Base-by-base conservation (phyloP, 2,329 filamentous ascomycete species). In the Penicillium occitanis region DNA sequence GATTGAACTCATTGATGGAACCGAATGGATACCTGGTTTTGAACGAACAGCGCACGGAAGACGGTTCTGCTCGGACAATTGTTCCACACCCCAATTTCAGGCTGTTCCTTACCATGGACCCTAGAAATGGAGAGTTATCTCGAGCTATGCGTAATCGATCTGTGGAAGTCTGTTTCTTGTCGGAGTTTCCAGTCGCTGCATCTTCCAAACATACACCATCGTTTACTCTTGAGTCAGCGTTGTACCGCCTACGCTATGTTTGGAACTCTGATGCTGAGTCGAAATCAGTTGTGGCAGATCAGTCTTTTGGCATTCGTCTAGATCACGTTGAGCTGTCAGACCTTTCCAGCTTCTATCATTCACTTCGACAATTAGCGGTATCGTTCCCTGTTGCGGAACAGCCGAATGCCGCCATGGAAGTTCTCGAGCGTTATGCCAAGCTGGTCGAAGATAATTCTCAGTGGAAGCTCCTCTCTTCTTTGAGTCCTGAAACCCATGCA, bases 111-210 rank as follows among this genome's bases (percentile, higher is more conserved):
- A 98, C 94, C 0, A 91, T 96, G 82, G 94, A 99, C 76, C 89
- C 95, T 55, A 88, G 90, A 60, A 91, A 97, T 76, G 96, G 95
- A 19, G 95, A 99, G 77, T 83, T 99, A 8, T 99, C 95, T 3
- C 87, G 95, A 69, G 95, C 95, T 0, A 99, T 99, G 95, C 86
- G 96, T 66, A 99, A 99, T 78, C 88, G 95, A 76, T 93, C 93
- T 59, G 85, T 97, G 30, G 96, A 99, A 78, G 90, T 99, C 10
- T 95, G 89, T 73, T 82, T 99, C 55, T 83, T 88, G 68, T 73
- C 80, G 4, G 78, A 78, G 1, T 77, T 80, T 40, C 37, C 70
- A 8, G 68, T 69, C 14, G 55, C 68, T 19, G 64, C 67, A 19
- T 60, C 67, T 37, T 44, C 53, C 40, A 67, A 69, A 22, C 48